Evolutionary conservation across 108 stramenopile species (phyloP).

Genomic region (Nitzschia palea): DNA sequence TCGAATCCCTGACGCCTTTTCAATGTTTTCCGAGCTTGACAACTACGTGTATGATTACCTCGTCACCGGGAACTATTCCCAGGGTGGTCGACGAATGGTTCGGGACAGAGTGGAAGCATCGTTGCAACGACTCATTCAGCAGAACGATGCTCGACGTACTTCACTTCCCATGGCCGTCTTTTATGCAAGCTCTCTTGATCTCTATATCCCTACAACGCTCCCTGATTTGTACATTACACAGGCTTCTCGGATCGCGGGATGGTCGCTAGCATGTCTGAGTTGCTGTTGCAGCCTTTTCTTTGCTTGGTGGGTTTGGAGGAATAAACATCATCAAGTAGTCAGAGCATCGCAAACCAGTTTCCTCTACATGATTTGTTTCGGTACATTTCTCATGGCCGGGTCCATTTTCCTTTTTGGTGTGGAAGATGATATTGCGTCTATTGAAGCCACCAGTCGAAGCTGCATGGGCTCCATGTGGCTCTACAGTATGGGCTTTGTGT

Average conservation of each 20-base stretch:
- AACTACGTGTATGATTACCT: constrained; percentile 43
- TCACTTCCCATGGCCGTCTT: constrained; percentile 9
- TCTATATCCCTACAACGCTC: background rate
- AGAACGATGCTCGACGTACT: constrained; percentile 16
- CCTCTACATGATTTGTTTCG: constrained; percentile 53
- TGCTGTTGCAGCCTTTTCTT: constrained; percentile 17
- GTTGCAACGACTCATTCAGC: constrained; percentile 19
- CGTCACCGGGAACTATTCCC: constrained; percentile 18
- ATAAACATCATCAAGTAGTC: constrained; percentile 17
- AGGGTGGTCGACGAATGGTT: constrained; percentile 3
- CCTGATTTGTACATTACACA: constrained; percentile 29
- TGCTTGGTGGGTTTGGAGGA: constrained; percentile 24
- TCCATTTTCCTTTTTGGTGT: constrained; percentile 43
- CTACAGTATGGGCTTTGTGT: constrained; percentile 48
- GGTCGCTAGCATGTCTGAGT: constrained; percentile 22
- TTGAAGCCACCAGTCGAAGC: background rate
- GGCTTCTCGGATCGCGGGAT: constrained; percentile 11
- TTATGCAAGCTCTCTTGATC: constrained; percentile 20
- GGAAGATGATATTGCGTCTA: constrained; percentile 32
- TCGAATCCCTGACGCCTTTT: constrained; percentile 23
- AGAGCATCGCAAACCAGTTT: constrained; percentile 57
- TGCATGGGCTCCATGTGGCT: constrained; percentile 45
- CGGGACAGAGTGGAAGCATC: constrained; percentile 5
- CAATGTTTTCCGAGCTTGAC: constrained; percentile 31
- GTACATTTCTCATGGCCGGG: constrained; percentile 57